These are phyloP conservation scores for Knufia petricola DNA, from an alignment of 2,329 filamentous ascomycete genomes.

Conservation along the genomic window DNA sequence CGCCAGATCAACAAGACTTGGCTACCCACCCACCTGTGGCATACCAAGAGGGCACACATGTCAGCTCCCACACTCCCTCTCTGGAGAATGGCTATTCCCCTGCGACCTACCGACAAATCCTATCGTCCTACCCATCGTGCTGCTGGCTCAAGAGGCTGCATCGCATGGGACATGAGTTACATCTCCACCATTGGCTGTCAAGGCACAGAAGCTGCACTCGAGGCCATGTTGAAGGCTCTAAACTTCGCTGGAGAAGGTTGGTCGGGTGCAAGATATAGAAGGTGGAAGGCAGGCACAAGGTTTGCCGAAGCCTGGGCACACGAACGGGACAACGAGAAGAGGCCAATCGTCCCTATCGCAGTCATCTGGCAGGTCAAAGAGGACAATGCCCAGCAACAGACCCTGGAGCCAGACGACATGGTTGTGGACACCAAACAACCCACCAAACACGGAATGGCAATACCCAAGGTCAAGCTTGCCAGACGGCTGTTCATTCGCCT, in stretches of 20 bases:
- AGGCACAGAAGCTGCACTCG: slow-evolving; percentile 55
- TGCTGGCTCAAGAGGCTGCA: slow-evolving; percentile 61
- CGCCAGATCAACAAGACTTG: slow-evolving; percentile 83
- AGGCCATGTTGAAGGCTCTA: slow-evolving; percentile 56
- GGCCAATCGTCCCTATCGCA: slow-evolving; percentile 61
- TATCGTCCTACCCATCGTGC: slow-evolving; percentile 82
- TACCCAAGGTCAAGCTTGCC: slow-evolving; percentile 30
- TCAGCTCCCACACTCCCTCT: slow-evolving; percentile 64
- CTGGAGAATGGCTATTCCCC: slow-evolving; percentile 83
- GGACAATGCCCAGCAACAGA: slow-evolving; percentile 15
- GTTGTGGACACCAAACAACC: slow-evolving; percentile 21
- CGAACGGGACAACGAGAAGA: slow-evolving; percentile 44
- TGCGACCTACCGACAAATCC: slow-evolving; percentile 80
- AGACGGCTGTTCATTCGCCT: slow-evolving; percentile 59
- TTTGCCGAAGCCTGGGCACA: slow-evolving; percentile 49
- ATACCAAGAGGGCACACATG: slow-evolving; percentile 86
- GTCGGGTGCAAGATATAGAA: slow-evolving; percentile 55
- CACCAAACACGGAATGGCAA: slow-evolving; percentile 2
- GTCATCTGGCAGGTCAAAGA: slow-evolving; percentile 53
- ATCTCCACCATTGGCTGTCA: slow-evolving; percentile 75
- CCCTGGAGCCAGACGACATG: slow-evolving; percentile 27
- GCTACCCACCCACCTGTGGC: slow-evolving; percentile 90
- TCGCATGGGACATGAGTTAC: slow-evolving; percentile 93
- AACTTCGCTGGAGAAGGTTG: slow-evolving; percentile 51
- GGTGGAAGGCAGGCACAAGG: slow-evolving; percentile 59